Conservation (phyloP, 1,284 basidiomycete species). For the Neotropicomus parvogracilis region DNA sequence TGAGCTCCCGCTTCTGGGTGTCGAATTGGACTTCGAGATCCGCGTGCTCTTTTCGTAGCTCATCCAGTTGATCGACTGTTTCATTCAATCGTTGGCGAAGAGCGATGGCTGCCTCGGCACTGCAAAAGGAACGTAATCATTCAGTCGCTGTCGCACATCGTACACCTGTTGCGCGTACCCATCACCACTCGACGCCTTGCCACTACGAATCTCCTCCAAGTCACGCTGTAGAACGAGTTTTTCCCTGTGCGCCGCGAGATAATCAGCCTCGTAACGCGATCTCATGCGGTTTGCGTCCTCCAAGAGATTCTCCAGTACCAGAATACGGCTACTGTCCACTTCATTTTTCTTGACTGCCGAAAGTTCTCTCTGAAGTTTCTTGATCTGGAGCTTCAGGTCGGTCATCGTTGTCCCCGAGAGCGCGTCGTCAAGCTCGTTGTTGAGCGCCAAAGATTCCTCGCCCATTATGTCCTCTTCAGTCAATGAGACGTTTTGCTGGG, state of each 20-base stretch:
- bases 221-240: slow-evolving; percentile 78
- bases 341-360: slow-evolving; percentile 71
- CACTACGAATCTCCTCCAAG: slow-evolving; percentile 85
- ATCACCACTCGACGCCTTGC: slow-evolving; percentile 78
- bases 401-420: slow-evolving; percentile 85
- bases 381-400: slow-evolving; percentile 82
- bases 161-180: slow-evolving; percentile 50
- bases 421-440: slow-evolving; percentile 83
- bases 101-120: slow-evolving; percentile 83
- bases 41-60: slow-evolving; percentile 61
- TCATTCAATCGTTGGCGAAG: slow-evolving; percentile 86
- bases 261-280: slow-evolving; percentile 85
- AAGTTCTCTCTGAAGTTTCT: slow-evolving; percentile 80
- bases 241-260: slow-evolving; percentile 80
- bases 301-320: slow-evolving; percentile 86
- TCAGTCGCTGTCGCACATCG: slow-evolving; percentile 1
- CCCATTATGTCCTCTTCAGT: slow-evolving; percentile 42
- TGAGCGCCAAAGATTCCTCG: slow-evolving; percentile 58
- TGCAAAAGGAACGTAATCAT: slow-evolving; percentile 31
- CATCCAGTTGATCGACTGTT: slow-evolving; percentile 79
- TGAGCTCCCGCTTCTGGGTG: slow-evolving; percentile 66
- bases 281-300: slow-evolving; percentile 91
- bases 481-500: slow-evolving; percentile 28
- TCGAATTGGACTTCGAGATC: slow-evolving; percentile 74
- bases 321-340: slow-evolving; percentile 67